Evolutionary conservation across 805 yeast genomes (phyloP), one percentile per base, ranked within the genome.

Genomic region (Grigorovia humatica): DNA sequence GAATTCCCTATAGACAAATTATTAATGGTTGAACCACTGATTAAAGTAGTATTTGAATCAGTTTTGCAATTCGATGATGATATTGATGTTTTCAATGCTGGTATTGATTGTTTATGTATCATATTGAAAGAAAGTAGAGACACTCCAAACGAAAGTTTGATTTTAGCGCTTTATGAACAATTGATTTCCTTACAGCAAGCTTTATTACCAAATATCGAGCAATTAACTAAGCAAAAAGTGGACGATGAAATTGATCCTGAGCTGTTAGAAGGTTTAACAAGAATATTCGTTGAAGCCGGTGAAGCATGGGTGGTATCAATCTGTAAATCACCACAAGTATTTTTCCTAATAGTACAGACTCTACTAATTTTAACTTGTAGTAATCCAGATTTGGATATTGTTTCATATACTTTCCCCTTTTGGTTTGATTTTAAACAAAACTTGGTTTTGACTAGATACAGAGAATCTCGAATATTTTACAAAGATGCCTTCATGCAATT

Each of bases 231-330:
- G n/a, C 43, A 48, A 15, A 49, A 55, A 9, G 57, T 69, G 35
- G 67, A 70, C 49, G 81, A 79, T 52, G 91, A 83, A 58, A 74
- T 78, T 27, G 61, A 60, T 27, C 54, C 55, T 1, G 93, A 85
- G 40, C 74, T 76, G 42, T 77, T 85, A 61, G 83, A 82, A 52
- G 81, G 85, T 13, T 70, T 86, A 50, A 79, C 95, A 0, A 76
- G 93, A 60, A 66, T 93, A 44, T 87, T 85, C 65, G 86, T 89
- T 7, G 95, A 89, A 59, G 95, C 97, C 1, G 96, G 96, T 52
- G 97, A 89, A 69, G 78, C 95, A 1, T 93, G 99, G 99, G 93
- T 88, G 67, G 85, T 86, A 38, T 73, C 86, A 38, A 81, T 93
- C 48, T 88, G 91, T 7, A 80, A 80, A 59, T 72, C 77, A 50